Percentiles rank a stretch among this genome's conserved stretches.
These are phyloP conservation scores for Didymella segeticola DNA, from an alignment of 2,329 filamentous ascomycete species.

Conservation along the genomic window DNA sequence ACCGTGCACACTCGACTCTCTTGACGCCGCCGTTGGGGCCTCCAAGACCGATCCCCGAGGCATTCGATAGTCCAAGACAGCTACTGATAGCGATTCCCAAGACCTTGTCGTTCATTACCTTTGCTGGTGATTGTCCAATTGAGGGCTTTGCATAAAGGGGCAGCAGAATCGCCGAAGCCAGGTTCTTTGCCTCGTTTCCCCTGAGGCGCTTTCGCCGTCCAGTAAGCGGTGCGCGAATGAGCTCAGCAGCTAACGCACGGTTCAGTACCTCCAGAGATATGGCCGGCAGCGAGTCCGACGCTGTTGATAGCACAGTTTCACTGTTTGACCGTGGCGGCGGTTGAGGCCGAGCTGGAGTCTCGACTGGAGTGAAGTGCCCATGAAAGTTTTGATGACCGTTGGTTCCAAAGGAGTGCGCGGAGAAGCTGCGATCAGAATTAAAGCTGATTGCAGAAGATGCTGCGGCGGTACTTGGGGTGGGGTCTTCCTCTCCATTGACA, in stretches of 20 bases:
- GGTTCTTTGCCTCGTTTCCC: slow-evolving; percentile 55
- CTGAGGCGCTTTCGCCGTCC: slow-evolving; percentile 52
- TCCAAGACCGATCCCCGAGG: slow-evolving; percentile 48
- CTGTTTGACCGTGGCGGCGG: slow-evolving; percentile 20
- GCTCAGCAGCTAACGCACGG: slow-evolving; percentile 54
- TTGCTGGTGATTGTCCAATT: slow-evolving; percentile 30
- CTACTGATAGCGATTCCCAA: slow-evolving; percentile 51
- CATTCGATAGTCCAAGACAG: slow-evolving; percentile 48
- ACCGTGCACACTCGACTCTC: slow-evolving; percentile 52
- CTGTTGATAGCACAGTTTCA: not conserved
- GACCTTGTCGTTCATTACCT: slow-evolving; percentile 44
- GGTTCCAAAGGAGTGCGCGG: slow-evolving; percentile 28
- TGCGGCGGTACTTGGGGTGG: slow-evolving; percentile 31
- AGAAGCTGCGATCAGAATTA: slow-evolving; percentile 26
- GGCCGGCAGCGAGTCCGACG: slow-evolving; percentile 1
- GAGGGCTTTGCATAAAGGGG: slow-evolving; percentile 44
- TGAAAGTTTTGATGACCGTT: slow-evolving; percentile 28
- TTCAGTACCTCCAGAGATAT: slow-evolving; percentile 53
- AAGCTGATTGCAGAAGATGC: slow-evolving; percentile 34
- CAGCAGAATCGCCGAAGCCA: slow-evolving; percentile 54
- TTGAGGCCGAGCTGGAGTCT: slow-evolving; percentile 36
- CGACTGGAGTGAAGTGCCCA: slow-evolving; percentile 36
- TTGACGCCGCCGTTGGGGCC: slow-evolving; percentile 44
- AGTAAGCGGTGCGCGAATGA: slow-evolving; percentile 54
- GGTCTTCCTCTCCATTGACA: slow-evolving; percentile 58